These are phyloP conservation scores for Nigrograna mackinnonii DNA, from an alignment of 2,329 filamentous ascomycete species.

Conservation along the genomic window DNA sequence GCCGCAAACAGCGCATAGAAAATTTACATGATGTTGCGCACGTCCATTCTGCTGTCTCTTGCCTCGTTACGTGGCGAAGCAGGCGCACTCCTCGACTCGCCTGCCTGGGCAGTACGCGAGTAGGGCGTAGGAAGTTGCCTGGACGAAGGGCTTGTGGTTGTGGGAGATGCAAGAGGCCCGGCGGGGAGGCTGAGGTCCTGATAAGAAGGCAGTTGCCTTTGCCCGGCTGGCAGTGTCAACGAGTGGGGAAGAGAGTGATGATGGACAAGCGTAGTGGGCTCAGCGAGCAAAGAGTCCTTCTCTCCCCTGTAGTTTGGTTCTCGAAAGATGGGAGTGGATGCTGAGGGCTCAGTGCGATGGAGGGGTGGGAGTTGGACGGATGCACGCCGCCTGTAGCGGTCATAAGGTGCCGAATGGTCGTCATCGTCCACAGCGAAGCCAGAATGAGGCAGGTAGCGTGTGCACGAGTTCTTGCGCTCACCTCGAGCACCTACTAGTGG, in stretches of 20 bases:
- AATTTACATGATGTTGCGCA: conserved; percentile 36
- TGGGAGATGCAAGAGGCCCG: conserved; percentile 19
- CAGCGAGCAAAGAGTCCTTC: conserved; percentile 33
- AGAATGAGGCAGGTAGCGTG: conserved; percentile 39
- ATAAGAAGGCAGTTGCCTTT: conserved; percentile 35
- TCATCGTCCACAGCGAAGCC: conserved; percentile 43
- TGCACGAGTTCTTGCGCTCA: conserved; percentile 41
- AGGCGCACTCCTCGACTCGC: conserved; percentile 33
- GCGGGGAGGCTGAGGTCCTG: conserved; percentile 22
- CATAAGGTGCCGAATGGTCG: conserved; percentile 23
- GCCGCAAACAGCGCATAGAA: too few species aligned
- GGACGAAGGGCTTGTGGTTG: conserved; percentile 26
- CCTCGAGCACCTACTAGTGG: conserved; percentile 39
- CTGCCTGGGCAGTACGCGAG: conserved; percentile 16
- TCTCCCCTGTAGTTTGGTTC: conserved; percentile 27
- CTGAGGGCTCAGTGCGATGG: conserved; percentile 22
- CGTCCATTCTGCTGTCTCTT: conserved; percentile 33
- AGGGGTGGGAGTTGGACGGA: conserved; percentile 40
- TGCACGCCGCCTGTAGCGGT: conserved; percentile 28
- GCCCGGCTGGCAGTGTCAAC: conserved; percentile 20
- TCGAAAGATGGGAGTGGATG: conserved; percentile 20
- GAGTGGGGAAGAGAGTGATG: conserved; percentile 36
- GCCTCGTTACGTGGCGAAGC: conserved; percentile 33
- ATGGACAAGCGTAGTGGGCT: conserved; percentile 29
- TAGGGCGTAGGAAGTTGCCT: conserved; percentile 37